Evolutionary conservation across 1,284 basidiomycete species (phyloP).

Genomic region (Apiotrichum gracile): DNA sequence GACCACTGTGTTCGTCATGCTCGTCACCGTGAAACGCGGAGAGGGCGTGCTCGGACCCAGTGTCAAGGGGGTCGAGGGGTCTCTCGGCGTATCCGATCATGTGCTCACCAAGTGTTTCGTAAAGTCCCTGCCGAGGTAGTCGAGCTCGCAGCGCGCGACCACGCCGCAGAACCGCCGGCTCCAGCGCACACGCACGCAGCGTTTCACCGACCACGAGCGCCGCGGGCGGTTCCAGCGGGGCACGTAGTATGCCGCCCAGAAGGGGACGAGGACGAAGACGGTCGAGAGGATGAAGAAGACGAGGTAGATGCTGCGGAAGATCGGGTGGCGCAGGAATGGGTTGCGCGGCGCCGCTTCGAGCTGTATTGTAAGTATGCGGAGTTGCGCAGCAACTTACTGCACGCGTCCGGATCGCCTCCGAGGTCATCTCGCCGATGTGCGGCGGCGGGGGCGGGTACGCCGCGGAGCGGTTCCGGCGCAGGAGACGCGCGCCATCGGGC

Average conservation of each 20-base stretch:
- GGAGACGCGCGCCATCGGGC: not conserved
- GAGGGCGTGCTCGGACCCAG: not conserved
- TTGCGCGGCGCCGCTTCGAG: constrained; percentile 26
- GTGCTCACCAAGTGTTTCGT: constrained; percentile 24
- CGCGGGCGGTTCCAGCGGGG: constrained; percentile 27
- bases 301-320: constrained; percentile 35
- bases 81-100: too few relatives aligned
- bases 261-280: constrained; percentile 30
- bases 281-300: constrained; percentile 26
- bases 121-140: constrained; percentile 38
- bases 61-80: too few relatives aligned
- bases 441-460: too few relatives aligned
- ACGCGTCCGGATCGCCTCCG: constrained; percentile 8
- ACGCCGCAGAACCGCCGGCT: constrained; percentile 28
- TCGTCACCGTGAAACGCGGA: too few relatives aligned
- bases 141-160: constrained; percentile 40
- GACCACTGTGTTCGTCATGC: not conserved
- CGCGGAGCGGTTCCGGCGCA: not conserved
- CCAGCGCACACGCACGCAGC: constrained; percentile 36
- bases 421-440: not conserved
- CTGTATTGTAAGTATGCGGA: constrained; percentile 10
- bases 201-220: constrained; percentile 29
- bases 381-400: not conserved
- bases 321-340: constrained; percentile 24
- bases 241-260: constrained; percentile 32